Percentiles rank a stretch among this genome's conserved stretches.
Evolutionary conservation across 768 basidiomycete genomes (phyloP).

Genomic region (Trametes cingulata): DNA sequence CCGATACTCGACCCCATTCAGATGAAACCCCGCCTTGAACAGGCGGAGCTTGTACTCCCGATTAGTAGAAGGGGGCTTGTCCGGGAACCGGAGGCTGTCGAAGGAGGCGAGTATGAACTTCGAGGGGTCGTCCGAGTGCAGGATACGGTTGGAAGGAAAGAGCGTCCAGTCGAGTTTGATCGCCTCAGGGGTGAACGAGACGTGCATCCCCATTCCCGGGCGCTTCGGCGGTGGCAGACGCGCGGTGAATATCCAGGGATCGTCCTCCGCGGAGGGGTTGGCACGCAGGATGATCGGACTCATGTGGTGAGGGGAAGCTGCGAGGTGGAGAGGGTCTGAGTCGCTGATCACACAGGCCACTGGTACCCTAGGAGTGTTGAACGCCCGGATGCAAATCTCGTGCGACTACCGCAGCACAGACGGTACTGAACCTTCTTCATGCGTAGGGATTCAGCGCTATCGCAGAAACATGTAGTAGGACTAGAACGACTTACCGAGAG

Average conservation of each 20-base stretch:
- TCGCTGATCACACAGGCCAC: too few species aligned
- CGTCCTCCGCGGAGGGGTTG: conserved; percentile 49
- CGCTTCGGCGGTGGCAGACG: conserved; percentile 3
- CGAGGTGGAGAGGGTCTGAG: too few species aligned
- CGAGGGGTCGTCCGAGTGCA: conserved; percentile 54
- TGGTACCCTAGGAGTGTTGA: too few species aligned
- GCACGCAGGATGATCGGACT: conserved; percentile 38
- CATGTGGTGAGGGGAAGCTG: conserved; percentile 31
- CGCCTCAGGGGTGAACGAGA: conserved; percentile 50
- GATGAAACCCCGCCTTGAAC: conserved; percentile 53
- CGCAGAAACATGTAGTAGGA: too few species aligned
- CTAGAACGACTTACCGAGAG: too few species aligned
- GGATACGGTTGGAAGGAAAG: conserved; percentile 59
- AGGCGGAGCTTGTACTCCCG: conserved; percentile 58
- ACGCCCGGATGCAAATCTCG: too few species aligned
- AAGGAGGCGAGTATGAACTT: conserved; percentile 61
- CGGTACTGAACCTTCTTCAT: too few species aligned
- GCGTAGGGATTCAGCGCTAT: too few species aligned
- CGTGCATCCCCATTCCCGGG: conserved; percentile 43
- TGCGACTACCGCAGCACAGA: conserved; percentile 14
- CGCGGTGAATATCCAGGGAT: conserved; percentile 49
- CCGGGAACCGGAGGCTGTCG: conserved; percentile 54
- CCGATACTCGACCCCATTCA: conserved; percentile 62
- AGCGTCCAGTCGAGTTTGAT: conserved; percentile 52
- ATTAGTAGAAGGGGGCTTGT: conserved; percentile 46